phyloP scores from a whole-genome alignment of 106 monocot genomes.

The Amphibolis antarctica region DNA sequence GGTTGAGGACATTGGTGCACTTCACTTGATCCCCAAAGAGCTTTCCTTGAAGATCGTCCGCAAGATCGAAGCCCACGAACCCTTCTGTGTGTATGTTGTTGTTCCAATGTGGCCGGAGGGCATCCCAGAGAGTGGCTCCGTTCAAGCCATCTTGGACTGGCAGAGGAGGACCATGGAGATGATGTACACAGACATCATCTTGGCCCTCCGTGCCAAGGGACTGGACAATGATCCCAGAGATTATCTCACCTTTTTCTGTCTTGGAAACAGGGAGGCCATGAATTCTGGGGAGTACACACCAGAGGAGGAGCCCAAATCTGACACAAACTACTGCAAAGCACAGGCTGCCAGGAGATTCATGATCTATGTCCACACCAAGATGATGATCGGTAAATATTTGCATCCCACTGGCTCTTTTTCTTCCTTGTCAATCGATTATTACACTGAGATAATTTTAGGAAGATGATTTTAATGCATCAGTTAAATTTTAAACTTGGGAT shows the following conservation, averaged over 20 bases:
- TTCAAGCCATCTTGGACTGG: slow-evolving; percentile 66
- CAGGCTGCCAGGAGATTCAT: slow-evolving; percentile 53
- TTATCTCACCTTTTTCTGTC: slow-evolving; percentile 56
- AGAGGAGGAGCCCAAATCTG: slow-evolving; percentile 26
- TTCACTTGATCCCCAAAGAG: slow-evolving; percentile 57
- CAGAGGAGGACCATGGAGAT: slow-evolving; percentile 67
- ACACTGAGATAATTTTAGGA: background rate
- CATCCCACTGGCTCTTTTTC: background rate
- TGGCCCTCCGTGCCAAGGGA: slow-evolving; percentile 31
- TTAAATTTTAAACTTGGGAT: no score
- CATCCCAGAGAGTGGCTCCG: slow-evolving; percentile 39
- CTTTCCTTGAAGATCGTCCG: slow-evolving; percentile 47
- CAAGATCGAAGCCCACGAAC: slow-evolving; percentile 61
- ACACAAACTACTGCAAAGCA: slow-evolving; percentile 34
- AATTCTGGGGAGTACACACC: slow-evolving; percentile 30
- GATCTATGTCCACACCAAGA: slow-evolving; percentile 75
- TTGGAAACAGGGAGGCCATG: slow-evolving; percentile 44
- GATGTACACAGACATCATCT: slow-evolving; percentile 46
- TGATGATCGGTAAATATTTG: slow-evolving; percentile 52
- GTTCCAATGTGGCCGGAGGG: slow-evolving; percentile 82
- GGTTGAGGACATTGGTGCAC: slow-evolving; percentile 42
- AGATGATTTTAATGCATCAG: background rate
- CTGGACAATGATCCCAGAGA: slow-evolving; percentile 25
- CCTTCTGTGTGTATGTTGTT: slow-evolving; percentile 55
- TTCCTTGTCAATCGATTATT: background rate